Percentiles rank a stretch among this genome's conserved stretches.
Evolutionary conservation across 345 rosid genomes (phyloP).

Genomic region (Gossypium ekmanianum): DNA sequence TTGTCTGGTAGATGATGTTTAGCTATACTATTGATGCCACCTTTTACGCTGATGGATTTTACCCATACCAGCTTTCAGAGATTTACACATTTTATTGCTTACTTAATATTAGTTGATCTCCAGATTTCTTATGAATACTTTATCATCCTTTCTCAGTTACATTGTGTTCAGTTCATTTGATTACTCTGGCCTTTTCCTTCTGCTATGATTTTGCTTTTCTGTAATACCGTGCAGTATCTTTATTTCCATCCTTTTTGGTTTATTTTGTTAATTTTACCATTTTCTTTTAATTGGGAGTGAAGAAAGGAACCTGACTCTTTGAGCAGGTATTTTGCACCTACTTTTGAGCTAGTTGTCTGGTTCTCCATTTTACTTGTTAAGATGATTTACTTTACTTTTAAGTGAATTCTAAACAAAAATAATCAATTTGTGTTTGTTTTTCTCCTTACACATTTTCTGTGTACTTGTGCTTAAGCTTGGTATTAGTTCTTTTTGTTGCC

Average conservation of each 20-base stretch:
- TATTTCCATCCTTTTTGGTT: background rate
- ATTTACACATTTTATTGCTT: background rate
- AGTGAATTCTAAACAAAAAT: background rate
- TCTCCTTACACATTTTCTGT: background rate
- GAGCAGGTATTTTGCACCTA: background rate
- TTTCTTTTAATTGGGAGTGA: background rate
- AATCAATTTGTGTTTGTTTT: background rate
- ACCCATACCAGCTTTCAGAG: background rate
- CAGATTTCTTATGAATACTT: background rate
- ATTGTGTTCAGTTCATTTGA: background rate
- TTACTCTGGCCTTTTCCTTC: background rate
- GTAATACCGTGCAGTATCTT: background rate
- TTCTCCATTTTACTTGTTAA: slow-evolving; percentile 5
- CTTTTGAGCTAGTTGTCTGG: background rate
- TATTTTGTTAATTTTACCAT: background rate
- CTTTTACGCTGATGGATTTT: background rate
- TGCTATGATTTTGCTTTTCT: background rate
- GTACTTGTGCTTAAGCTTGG: background rate
- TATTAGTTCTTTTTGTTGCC: background rate
- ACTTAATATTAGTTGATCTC: background rate
- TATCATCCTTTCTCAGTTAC: background rate
- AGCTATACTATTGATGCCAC: background rate
- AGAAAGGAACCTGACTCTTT: background rate
- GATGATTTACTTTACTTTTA: slow-evolving; percentile 3
- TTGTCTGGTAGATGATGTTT: background rate